Conservation (phyloP, 768 basidiomycete genomes). For the Tulasnella sp. region DNA sequence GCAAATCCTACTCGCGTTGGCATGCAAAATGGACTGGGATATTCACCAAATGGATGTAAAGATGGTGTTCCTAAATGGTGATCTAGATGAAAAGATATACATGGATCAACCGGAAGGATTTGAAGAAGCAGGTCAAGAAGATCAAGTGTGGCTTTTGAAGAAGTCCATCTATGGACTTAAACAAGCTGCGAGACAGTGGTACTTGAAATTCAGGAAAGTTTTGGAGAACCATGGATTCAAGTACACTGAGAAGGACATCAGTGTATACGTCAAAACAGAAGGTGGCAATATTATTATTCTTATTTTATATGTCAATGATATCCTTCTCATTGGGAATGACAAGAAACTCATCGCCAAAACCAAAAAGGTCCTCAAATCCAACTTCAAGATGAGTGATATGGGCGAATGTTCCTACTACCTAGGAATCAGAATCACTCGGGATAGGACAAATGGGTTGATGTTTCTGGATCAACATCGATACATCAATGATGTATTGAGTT, state of each 20-base stretch:
- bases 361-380: too few species aligned
- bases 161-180: conserved; percentile 29
- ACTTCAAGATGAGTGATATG: neutral
- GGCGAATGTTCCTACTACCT: too few species aligned
- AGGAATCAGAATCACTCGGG: neutral
- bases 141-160: conserved; percentile 19
- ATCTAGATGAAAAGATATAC: conserved; percentile 16
- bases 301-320: neutral
- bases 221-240: too few species aligned
- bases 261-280: too few species aligned
- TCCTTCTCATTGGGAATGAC: neutral
- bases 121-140: neutral
- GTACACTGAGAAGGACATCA: too few species aligned
- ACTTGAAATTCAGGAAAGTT: too few species aligned
- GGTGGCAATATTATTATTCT: too few species aligned
- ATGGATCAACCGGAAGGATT: conserved; percentile 15
- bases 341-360: too few species aligned
- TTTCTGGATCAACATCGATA: neutral
- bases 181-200: conserved; percentile 27
- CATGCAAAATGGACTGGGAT: conserved; percentile 8
- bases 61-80: conserved; percentile 16
- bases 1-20: neutral
- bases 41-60: conserved; percentile 15
- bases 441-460: neutral
- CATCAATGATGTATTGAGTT: neutral